These are phyloP conservation scores for Pestalotiopsis fici DNA, from an alignment of 2,329 filamentous ascomycete genomes.

Conservation along the genomic window DNA sequence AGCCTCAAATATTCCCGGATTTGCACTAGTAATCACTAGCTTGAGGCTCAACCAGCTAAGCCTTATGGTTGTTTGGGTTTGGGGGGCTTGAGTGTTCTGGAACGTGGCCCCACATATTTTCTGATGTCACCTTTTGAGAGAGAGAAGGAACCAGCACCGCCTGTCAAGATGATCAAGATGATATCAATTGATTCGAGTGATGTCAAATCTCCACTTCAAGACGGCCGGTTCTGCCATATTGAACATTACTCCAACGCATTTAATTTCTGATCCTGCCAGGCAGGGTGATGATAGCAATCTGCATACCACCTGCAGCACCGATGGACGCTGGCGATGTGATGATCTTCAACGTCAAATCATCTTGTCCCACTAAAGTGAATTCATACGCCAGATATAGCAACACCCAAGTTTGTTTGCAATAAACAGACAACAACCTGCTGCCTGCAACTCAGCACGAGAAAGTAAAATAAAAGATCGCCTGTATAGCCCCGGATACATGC, in stretches of 20 bases:
- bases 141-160: background rate
- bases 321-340: background rate
- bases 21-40: background rate
- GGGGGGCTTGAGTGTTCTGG: background rate
- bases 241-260: background rate
- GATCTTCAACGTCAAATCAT: background rate
- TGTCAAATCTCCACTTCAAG: background rate
- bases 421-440: too few species aligned
- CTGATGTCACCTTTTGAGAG: background rate
- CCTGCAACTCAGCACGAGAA: background rate
- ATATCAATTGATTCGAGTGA: background rate
- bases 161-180: background rate
- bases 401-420: background rate
- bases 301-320: background rate
- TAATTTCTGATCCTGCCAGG: background rate
- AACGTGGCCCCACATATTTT: background rate
- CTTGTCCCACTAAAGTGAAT: background rate
- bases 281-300: background rate
- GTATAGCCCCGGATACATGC: background rate
- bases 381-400: background rate
- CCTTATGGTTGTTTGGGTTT: background rate
- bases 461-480: background rate
- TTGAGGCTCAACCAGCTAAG: background rate
- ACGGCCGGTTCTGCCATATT: background rate
- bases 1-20: slow-evolving; percentile 4